Evolutionary conservation across 2,329 filamentous ascomycete species (phyloP), one percentile per base, ranked within the genome.

Genomic region (Pestalotiopsis sp.): DNA sequence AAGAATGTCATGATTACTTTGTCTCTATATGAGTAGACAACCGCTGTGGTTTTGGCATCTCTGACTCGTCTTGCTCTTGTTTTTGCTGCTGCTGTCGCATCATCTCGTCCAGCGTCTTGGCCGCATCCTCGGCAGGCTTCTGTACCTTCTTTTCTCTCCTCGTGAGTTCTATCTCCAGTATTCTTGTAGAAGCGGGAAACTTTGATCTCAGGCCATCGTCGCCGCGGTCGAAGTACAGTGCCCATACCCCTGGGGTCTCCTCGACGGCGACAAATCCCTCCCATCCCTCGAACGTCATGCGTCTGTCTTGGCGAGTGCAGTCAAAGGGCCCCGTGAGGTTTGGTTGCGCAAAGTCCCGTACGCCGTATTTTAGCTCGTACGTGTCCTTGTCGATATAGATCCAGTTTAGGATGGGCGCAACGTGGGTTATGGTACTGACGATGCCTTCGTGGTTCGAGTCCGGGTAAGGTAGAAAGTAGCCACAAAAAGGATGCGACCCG

Each of bases 381-480:
- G 83, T 83, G 20, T 81, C 73, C 62, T 78, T 79, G 73, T 86
- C 81, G 59, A 85, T 77, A 68, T 83, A 86, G 70, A 86, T 82
- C 84, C 84, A 86, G 74, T 86, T 86, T 72, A 86, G 77, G 70
- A 85, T 81, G 0, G 84, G 84, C n/a, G 84, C 82, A 14, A 82
- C 82, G 65, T 85, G 81, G 41, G 80, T 83, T 52, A 86, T 85
- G 11, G 83, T 85, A 62, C 81, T 84, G 36, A 86, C 84, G 2
- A 86, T 75, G 4, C 84, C 84, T 49, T 84, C 80, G 58, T 82
- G 80, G 31, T 76, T 69, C n/a, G 80, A 71, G n/a, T 87, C 87
- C 3, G 87, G 87, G 71, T 89, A 89, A 1, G 87, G 86, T 25
- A 89, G 78, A 71, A 83, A 89, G 73, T 90, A 89, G 31, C 87